A percentile compares a stretch with the other conserved stretches of the same genome.
Conservation (phyloP, 2,329 filamentous ascomycete species). For the Beauveria sp. region DNA sequence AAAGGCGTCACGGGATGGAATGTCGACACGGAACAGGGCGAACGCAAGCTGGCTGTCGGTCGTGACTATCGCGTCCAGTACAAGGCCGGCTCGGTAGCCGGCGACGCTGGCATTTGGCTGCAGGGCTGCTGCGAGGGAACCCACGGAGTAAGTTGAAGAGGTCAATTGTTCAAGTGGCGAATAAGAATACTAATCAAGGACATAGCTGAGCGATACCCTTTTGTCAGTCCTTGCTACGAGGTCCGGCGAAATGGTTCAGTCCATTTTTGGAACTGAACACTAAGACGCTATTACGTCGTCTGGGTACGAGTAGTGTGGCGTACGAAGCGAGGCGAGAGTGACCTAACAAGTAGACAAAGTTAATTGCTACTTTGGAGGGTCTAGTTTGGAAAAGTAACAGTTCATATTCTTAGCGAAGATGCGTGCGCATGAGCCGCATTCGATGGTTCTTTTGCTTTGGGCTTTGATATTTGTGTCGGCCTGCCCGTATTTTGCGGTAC, state of each 20-base stretch:
- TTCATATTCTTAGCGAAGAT: conserved; percentile 4
- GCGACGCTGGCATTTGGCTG: conserved; percentile 75
- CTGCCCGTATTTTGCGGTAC: not conserved
- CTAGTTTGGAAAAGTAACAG: not conserved
- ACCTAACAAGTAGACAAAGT: not conserved
- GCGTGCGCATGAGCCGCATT: not conserved
- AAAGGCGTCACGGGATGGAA: conserved; percentile 35
- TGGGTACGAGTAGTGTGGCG: not conserved
- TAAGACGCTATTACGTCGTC: not conserved
- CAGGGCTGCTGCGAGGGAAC: conserved; percentile 92
- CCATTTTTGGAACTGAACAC: conserved; percentile 51
- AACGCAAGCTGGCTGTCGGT: conserved; percentile 54
- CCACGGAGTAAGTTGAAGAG: conserved; percentile 65
- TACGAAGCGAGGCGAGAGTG: no score
- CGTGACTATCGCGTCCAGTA: conserved; percentile 77
- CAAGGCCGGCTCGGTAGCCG: conserved; percentile 57
- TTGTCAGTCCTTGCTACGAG: conserved; percentile 70
- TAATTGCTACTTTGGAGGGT: not conserved
- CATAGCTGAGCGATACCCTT: conserved; percentile 69
- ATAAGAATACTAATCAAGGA: not conserved
- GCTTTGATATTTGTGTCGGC: not conserved
- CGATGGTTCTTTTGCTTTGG: not conserved
- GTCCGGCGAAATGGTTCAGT: conserved; percentile 69
- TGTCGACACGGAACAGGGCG: conserved; percentile 29
- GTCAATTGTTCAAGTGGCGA: not conserved